Conservation (phyloP, 73 alveolate genomes). For the Tetrahymena thermophila region DNA sequence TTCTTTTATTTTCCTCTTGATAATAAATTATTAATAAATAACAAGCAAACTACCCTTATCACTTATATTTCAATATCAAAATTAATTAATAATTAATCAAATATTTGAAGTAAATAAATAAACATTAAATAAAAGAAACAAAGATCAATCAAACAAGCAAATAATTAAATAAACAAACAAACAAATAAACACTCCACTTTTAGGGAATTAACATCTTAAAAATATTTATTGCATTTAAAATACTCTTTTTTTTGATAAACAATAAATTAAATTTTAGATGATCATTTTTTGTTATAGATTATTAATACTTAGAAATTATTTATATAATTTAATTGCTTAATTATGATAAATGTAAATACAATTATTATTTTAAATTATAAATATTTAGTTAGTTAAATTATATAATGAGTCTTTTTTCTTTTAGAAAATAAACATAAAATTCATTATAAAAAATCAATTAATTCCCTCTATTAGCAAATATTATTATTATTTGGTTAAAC, state of each 20-base stretch:
- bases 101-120: not conserved
- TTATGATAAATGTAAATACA: too few species aligned
- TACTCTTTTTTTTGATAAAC: too few species aligned
- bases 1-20: not conserved
- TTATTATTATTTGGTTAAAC: not conserved
- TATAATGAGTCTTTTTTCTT: too few species aligned
- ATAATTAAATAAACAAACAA: not conserved
- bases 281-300: not conserved
- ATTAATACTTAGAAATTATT: too few species aligned
- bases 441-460: not conserved
- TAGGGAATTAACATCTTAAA: not conserved
- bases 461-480: not conserved
- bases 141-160: not conserved
- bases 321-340: too few species aligned
- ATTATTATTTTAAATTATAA: too few species aligned
- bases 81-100: not conserved
- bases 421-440: not conserved
- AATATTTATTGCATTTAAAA: not conserved
- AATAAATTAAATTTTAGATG: too few species aligned
- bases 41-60: not conserved
- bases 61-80: not conserved
- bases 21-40: not conserved
- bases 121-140: too few species aligned
- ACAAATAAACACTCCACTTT: slow-evolving; percentile 1
- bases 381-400: too few species aligned